Conservation (phyloP, 1,284 basidiomycete genomes). For the Mrakiaceae sp. region DNA sequence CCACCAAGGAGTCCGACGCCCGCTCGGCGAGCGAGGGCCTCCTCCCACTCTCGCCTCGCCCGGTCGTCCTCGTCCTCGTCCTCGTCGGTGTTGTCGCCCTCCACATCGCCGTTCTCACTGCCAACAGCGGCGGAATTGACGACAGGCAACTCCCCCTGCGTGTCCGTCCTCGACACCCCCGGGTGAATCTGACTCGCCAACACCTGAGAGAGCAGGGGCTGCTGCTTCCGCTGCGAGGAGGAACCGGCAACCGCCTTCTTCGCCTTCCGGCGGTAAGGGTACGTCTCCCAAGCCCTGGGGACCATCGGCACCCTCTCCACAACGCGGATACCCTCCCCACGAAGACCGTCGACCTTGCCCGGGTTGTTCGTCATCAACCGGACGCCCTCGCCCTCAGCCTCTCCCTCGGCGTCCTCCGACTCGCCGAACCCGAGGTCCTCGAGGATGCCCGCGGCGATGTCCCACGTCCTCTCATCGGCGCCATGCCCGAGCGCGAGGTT, state of each 20-base stretch:
- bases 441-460: constrained; percentile 79
- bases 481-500: constrained; percentile 90
- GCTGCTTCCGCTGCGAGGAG: constrained; percentile 21
- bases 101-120: neutral
- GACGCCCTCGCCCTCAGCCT: constrained; percentile 44
- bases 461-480: constrained; percentile 90
- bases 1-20: constrained; percentile 80
- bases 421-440: constrained; percentile 70
- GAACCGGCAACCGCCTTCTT: constrained; percentile 28
- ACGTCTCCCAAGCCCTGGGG: constrained; percentile 68
- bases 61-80: constrained; percentile 25
- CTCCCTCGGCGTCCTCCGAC: constrained; percentile 41
- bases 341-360: constrained; percentile 83
- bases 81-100: neutral
- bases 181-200: constrained; percentile 14
- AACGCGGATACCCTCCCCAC: constrained; percentile 69
- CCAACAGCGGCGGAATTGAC: neutral
- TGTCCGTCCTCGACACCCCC: neutral
- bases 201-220: constrained; percentile 16
- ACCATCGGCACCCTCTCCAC: constrained; percentile 87
- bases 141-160: too few species aligned
- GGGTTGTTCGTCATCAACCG: constrained; percentile 94
- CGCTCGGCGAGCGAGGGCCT: constrained; percentile 41
- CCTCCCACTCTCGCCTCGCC: constrained; percentile 26
- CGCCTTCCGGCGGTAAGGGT: constrained; percentile 22